Percentiles rank a stretch among this genome's conserved stretches.
Conservation (phyloP, 2,329 filamentous ascomycete species). For the Cladosporium austrohemisphaericum region DNA sequence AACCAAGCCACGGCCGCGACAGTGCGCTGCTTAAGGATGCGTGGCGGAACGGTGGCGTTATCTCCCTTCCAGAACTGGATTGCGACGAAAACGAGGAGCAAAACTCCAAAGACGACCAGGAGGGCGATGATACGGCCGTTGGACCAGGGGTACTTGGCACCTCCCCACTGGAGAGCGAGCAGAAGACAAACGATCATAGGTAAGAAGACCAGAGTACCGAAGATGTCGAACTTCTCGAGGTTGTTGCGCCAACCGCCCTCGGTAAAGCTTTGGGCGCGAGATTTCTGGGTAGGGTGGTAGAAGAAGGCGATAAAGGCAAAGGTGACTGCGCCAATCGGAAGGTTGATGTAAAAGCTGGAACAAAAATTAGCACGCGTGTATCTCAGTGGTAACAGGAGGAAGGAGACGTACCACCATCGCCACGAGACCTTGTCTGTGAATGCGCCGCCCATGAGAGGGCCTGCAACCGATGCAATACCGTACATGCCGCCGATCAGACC, state of each 20-base stretch:
- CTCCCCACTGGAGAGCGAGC: slow-evolving; percentile 50
- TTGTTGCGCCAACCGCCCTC: slow-evolving; percentile 10
- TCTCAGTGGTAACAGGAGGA: no score
- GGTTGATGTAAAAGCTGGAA: slow-evolving; percentile 54
- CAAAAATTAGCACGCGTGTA: no score
- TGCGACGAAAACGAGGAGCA: slow-evolving; percentile 39
- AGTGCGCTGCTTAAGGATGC: slow-evolving; percentile 45
- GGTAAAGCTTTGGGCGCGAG: slow-evolving; percentile 31
- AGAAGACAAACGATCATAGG: slow-evolving; percentile 48
- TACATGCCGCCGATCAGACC: slow-evolving; percentile 46
- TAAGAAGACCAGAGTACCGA: slow-evolving; percentile 46
- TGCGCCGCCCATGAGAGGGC: slow-evolving; percentile 40
- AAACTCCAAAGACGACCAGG: slow-evolving; percentile 44
- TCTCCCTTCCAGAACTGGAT: slow-evolving; percentile 19
- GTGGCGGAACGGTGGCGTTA: slow-evolving; percentile 44
- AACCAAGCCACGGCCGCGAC: slow-evolving; percentile 42
- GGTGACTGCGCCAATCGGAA: slow-evolving; percentile 49
- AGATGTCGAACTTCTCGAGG: slow-evolving; percentile 45
- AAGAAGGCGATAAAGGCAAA: slow-evolving; percentile 34
- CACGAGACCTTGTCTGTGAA: slow-evolving; percentile 26
- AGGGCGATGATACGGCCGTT: slow-evolving; percentile 45
- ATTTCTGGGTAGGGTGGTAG: slow-evolving; percentile 34
- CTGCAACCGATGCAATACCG: slow-evolving; percentile 43
- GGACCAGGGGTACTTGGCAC: slow-evolving; percentile 45
- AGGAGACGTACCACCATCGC: no score